phyloP scores from a whole-genome alignment of 2,329 filamentous ascomycete genomes.

The Diaporthe vaccinii region DNA sequence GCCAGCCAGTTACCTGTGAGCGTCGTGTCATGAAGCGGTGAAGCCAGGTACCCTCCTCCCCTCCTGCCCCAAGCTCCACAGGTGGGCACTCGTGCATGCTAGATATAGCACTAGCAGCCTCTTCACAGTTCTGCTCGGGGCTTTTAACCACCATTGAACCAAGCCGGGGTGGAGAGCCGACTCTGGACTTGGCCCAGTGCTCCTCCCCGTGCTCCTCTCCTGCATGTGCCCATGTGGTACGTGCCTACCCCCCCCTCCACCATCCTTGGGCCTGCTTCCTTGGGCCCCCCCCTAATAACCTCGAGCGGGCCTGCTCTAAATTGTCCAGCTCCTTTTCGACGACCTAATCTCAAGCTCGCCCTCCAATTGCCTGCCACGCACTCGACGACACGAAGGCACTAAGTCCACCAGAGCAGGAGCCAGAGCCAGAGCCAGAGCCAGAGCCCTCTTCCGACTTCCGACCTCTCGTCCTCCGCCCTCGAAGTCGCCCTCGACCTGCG shows the following conservation, averaged over 20 bases:
- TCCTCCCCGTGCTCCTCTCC: constrained; percentile 8
- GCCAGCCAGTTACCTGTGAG: constrained; percentile 11
- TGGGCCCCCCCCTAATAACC: constrained; percentile 32
- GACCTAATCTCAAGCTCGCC: constrained; percentile 30
- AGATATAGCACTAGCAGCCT: constrained; percentile 26
- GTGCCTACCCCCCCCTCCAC: constrained; percentile 23
- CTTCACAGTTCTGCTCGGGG: constrained; percentile 32
- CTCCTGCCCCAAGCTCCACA: constrained; percentile 26
- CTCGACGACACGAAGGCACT: constrained; percentile 25
- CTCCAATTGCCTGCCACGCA: constrained; percentile 23
- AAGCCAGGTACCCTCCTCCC: constrained; percentile 7
- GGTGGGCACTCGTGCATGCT: constrained; percentile 20
- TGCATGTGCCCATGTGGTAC: constrained; percentile 12
- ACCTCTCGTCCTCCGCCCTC: background rate
- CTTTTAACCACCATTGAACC: constrained; percentile 23
- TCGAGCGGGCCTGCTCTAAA: constrained; percentile 39
- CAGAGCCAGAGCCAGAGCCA: constrained; percentile 11
- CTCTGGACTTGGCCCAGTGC: constrained; percentile 21
- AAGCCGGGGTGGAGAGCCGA: constrained; percentile 8
- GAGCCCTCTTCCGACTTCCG: background rate
- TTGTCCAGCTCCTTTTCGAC: constrained; percentile 40
- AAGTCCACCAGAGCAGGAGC: constrained; percentile 21
- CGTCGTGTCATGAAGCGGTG: constrained; percentile 29
- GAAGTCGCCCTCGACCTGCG: constrained; percentile 2
- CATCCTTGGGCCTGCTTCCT: constrained; percentile 27